A percentile compares a stretch with the other conserved stretches of the same genome.
Evolutionary conservation across 768 basidiomycete species (phyloP).

Genomic region (Lenzites betulinus): DNA sequence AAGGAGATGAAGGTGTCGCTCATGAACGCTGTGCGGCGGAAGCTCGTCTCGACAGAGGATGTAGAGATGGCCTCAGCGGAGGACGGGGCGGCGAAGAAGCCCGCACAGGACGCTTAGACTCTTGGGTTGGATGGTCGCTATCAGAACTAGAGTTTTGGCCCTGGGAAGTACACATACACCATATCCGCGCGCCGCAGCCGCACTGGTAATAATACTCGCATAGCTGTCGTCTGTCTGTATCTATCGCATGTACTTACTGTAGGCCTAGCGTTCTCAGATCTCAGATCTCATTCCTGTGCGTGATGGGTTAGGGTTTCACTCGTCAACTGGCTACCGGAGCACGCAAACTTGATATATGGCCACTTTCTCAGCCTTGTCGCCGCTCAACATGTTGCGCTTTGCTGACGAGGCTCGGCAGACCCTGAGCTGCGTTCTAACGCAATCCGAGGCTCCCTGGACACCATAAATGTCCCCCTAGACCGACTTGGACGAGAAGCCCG

Average conservation of each 20-base stretch:
- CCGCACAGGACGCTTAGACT: not conserved
- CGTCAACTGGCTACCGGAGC: slow-evolving; percentile 11
- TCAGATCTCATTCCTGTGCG: not conserved
- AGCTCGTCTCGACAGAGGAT: slow-evolving; percentile 51
- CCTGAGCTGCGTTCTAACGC: not conserved
- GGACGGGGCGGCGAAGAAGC: not conserved
- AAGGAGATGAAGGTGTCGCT: slow-evolving; percentile 82
- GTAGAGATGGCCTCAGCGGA: slow-evolving; percentile 14
- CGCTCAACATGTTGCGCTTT: slow-evolving; percentile 8
- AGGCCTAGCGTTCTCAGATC: no score
- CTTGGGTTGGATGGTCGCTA: not conserved
- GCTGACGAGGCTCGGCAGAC: not conserved
- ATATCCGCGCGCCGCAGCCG: slow-evolving; percentile 6
- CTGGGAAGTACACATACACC: slow-evolving; percentile 6
- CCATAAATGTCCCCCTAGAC: slow-evolving; percentile 2
- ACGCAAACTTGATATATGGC: slow-evolving; percentile 15
- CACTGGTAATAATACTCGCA: slow-evolving; percentile 15
- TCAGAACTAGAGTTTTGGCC: not conserved
- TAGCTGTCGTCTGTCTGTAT: slow-evolving; percentile 18
- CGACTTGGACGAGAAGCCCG: not conserved
- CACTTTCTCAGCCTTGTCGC: not conserved
- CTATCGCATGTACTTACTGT: slow-evolving; percentile 24
- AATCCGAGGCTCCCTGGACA: not conserved
- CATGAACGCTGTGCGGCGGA: slow-evolving; percentile 81
- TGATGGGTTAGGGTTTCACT: slow-evolving; percentile 10